Base-by-base conservation (phyloP, 208 protist genomes). In the Crithidia bombi region DNA sequence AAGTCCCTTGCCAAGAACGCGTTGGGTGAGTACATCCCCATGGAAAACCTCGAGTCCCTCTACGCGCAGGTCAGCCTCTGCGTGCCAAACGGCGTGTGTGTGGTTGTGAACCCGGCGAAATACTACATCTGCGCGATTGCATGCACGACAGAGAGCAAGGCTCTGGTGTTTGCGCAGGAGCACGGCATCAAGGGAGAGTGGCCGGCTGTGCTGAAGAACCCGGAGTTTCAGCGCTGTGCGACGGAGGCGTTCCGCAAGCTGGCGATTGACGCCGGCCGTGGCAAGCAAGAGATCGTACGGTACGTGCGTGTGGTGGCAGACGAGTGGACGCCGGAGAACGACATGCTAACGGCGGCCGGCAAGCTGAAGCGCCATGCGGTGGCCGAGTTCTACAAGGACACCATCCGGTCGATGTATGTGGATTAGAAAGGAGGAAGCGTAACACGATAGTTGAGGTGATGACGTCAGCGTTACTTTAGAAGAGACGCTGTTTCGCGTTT, bases 1-100 rank as follows among this genome's bases (percentile, higher is more conserved):
- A 97, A 97, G 76, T 87, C 90, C 19, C 75, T 98, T 38, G 88
- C 89, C 4, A 97, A 97, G 76, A 87, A 94, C 58, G 70, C 69
- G 17, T 69, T 89, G 12, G 94, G 94, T 33, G 93, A 98, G 75
- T 97, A 96, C 77, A 93, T 98, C 46, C 82, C 91, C 11, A 43
- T 95, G 38, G 90, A 98, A 69, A 83, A 43, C 36, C 57, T 97
- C 33, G 83, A 92, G 79, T 75, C 85, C 7, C 67, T 94, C 36
- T 94, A 94, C 74, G 68, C 66, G 43, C 66, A 73, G 62, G 62
- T 84, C 65, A 74, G 74, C 39, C 67, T 94, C 21, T 62, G 57
- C 47, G 71, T 81, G 21, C 82, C 85, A 3, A 90, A 89, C 62
- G 89, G 86, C 15, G 72, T 91, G 19, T 91, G 86, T 54, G 70